Evolutionary conservation across 2,329 filamentous ascomycete species (phyloP), one percentile per base, ranked within the genome.

Genomic region (Pyrenophora graminea): DNA sequence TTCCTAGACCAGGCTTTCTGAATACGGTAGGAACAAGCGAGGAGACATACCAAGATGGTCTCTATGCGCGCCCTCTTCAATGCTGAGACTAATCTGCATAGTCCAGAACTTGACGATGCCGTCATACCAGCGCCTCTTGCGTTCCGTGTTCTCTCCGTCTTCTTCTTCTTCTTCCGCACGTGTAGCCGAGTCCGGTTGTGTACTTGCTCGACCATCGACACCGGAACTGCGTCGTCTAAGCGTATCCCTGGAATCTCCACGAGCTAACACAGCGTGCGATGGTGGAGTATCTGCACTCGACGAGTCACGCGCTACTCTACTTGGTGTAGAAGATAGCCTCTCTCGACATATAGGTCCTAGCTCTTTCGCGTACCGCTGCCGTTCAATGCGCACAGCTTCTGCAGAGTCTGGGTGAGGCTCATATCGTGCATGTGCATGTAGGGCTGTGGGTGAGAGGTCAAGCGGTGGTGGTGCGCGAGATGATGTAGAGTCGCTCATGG

Each of bases 11-110:
- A 25, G 23, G 23, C 2, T 51, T 34, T 19, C 39, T 6, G 6
- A 17, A 23, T 19, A 21, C 43, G 17, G n/a, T 6, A 32, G 5
- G 13, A 5, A 9, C 23, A 17, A 3, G 15, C 2, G 19, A 8
- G 12, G 39, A 6, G 7, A 56, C 76, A 46, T 75, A 84, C 82
- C 82, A 36, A 85, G 61, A 69, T 85, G 81, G 62, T 85, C 82
- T 67, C 82, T 74, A 58, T 78, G 79, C 40, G 75, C 67, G 23
- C 75, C 73, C 53, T 79, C 77, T 12, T 79, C 77, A 13, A 85
- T 81, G 3, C 76, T 71, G 6, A 83, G 67, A 45, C 72, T 76
- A 41, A 85, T 66, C 52, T 84, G 75, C 21, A 74, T 71, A 34
- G 70, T 68, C 81, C 82, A 84, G 53, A 80, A 79, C 42, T 25